Evolutionary conservation across 352 stramenopile genomes (phyloP).

Genomic region (Globisporangium viniferum): DNA sequence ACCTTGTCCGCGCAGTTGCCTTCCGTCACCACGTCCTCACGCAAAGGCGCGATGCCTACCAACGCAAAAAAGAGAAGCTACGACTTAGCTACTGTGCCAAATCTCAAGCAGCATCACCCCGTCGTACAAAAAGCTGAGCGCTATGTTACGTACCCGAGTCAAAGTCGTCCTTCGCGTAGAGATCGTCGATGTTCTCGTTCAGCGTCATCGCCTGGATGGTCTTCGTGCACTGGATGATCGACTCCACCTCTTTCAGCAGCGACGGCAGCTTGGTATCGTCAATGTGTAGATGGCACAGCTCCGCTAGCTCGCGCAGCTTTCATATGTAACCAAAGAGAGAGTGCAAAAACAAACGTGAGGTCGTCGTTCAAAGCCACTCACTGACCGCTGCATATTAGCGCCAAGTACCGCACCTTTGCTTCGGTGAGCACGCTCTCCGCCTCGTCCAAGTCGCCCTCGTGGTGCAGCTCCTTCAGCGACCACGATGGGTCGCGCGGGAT

Average conservation of each 20-base stretch:
- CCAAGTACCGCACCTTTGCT: conserved; percentile 36
- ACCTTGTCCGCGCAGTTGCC: conserved; percentile 70
- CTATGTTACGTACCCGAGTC: conserved; percentile 27
- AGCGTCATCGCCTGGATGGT: conserved; percentile 82
- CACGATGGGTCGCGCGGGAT: conserved; percentile 70
- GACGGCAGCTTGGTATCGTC: conserved; percentile 63
- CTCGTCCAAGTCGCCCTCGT: conserved; percentile 42
- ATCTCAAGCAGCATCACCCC: not conserved
- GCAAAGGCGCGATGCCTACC: conserved; percentile 46
- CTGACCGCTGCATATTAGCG: not conserved
- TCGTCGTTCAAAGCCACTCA: not conserved
- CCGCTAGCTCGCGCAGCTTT: conserved; percentile 70
- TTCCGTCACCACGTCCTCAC: conserved; percentile 74
- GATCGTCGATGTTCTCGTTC: conserved; percentile 76
- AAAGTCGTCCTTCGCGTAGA: conserved; percentile 68
- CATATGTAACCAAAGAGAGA: not conserved
- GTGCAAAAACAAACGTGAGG: not conserved
- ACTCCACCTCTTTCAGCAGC: conserved; percentile 79
- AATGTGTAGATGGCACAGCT: conserved; percentile 82
- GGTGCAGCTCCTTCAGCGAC: conserved; percentile 79
- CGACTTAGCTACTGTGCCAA: not conserved
- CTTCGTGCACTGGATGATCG: conserved; percentile 87
- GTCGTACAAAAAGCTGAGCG: not conserved
- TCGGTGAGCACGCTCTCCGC: conserved; percentile 54
- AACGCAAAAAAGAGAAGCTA: not conserved